These are phyloP conservation scores for Populus hybrid DNA, from an alignment of 441 rosid species.

Conservation along the genomic window DNA sequence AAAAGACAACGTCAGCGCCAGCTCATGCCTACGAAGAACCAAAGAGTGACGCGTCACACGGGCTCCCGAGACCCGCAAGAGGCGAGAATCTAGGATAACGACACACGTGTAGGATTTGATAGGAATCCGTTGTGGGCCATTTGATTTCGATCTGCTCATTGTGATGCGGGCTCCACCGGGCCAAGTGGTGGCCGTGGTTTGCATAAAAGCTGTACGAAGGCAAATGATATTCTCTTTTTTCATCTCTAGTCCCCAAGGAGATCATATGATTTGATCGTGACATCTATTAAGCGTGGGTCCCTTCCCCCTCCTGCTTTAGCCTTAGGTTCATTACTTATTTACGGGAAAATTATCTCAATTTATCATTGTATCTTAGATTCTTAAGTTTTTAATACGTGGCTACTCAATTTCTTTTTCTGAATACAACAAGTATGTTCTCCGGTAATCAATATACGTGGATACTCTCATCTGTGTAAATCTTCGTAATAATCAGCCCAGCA, in stretches of 20 bases:
- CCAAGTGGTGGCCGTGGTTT: background rate
- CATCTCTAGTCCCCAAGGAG: background rate
- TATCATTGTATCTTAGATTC: background rate
- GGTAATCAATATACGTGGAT: too few relatives aligned
- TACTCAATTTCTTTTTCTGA: background rate
- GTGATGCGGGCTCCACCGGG: slow-evolving; percentile 13
- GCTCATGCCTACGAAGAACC: slow-evolving; percentile 4
- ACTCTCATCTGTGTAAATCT: background rate
- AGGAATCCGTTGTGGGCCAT: slow-evolving; percentile 4
- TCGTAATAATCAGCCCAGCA: too few relatives aligned
- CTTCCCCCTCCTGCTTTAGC: background rate
- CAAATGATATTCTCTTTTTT: background rate
- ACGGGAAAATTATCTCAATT: background rate
- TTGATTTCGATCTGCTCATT: background rate
- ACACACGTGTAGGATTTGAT: slow-evolving; percentile 18
- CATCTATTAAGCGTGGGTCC: background rate
- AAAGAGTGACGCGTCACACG: slow-evolving; percentile 8
- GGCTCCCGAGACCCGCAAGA: background rate
- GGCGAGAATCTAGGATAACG: background rate
- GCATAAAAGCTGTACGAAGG: background rate
- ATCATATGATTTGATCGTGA: background rate
- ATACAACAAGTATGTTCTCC: too few relatives aligned
- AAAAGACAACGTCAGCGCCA: slow-evolving; percentile 19
- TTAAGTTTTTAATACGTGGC: background rate
- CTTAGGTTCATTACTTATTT: background rate